Evolutionary conservation across 176 grass and related monocot species (phyloP), one percentile per base, ranked within the genome.

Genomic region (Hordeum vulgare): DNA sequence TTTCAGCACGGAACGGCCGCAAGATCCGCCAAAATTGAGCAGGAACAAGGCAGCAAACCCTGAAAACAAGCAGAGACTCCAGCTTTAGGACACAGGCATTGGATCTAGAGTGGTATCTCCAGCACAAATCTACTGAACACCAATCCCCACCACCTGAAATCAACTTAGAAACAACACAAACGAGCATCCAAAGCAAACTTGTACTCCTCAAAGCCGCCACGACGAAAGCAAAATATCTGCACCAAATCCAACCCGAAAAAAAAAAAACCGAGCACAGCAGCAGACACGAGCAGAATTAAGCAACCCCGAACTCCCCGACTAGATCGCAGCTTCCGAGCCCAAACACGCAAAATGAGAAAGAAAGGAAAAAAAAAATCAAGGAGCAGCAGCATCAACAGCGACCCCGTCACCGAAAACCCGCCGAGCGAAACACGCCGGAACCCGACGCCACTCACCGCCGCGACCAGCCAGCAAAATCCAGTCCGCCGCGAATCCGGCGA

Each of bases 11-110:
- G 80, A 65, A 83, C 24, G 17, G 21, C 83, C 56, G 35, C 47
- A 82, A 90, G 88, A 90, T 90, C 84, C 88, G 21, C 84, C 80
- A 15, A 20, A 71, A 85, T 40, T 47, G 70, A 44, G 69, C 39
- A 29, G 47, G 74, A 13, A 44, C 66, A 1, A 8, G 27, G 0
- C 4, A 23, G 67, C 36, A 67, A 60, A 59, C 35, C 84, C 88
- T 83, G 84, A 21, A 74, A 90, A 49, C 12, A 49, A 79, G 15
- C 37, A 39, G 7, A 75, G 45, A 86, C 11, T 28, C 27, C 74
- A 47, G 65, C 74, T 66, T 66, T 24, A 85, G 25, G 39, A 66
- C 44, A 20, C 42, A 4, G 47, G 34, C 11, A 84, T 60, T 49
- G 76, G 87, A 90, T 86, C 88, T 86, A 79, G 4, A 56, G 44